These are phyloP conservation scores for Fusarium mundagurra DNA, from an alignment of 2,329 filamentous ascomycete genomes.

Conservation along the genomic window DNA sequence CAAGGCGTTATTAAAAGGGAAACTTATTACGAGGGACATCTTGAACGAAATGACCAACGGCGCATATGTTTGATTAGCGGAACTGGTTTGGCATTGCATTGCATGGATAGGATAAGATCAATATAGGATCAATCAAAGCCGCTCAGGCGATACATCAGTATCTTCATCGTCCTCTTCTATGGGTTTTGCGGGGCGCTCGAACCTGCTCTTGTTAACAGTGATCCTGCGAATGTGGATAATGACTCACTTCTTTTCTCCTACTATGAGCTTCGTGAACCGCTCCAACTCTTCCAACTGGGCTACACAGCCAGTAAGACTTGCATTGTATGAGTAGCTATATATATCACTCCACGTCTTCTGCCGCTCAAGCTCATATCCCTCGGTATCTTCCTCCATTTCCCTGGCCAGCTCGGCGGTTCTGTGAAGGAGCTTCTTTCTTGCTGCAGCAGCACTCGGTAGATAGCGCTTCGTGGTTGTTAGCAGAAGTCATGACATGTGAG, in stretches of 20 bases:
- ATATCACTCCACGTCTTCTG: conserved; percentile 65
- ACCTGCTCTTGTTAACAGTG: conserved; percentile 42
- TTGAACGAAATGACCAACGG: conserved; percentile 73
- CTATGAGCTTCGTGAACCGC: conserved; percentile 66
- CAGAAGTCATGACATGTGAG: background rate
- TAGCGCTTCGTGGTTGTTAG: conserved; percentile 53
- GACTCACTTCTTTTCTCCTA: conserved; percentile 61
- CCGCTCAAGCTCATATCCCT: conserved; percentile 41
- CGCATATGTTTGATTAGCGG: conserved; percentile 47
- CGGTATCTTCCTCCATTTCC: conserved; percentile 39
- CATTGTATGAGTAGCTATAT: conserved; percentile 64
- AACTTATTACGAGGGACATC: conserved; percentile 78
- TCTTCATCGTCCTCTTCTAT: conserved; percentile 38
- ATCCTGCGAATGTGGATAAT: background rate
- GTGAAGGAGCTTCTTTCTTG: conserved; percentile 62
- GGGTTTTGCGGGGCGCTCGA: conserved; percentile 45
- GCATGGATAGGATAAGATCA: conserved; percentile 18
- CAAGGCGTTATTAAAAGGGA: conserved; percentile 70
- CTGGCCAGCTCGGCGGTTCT: conserved; percentile 60
- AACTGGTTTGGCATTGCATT: conserved; percentile 21
- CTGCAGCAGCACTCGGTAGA: conserved; percentile 64
- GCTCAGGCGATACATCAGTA: conserved; percentile 21
- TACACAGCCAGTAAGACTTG: conserved; percentile 64
- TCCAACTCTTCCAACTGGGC: conserved; percentile 64
- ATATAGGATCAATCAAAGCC: conserved; percentile 24